Evolutionary conservation across 371 early-diverging fungal species (phyloP).

Genomic region (Aphelidium insulamus): DNA sequence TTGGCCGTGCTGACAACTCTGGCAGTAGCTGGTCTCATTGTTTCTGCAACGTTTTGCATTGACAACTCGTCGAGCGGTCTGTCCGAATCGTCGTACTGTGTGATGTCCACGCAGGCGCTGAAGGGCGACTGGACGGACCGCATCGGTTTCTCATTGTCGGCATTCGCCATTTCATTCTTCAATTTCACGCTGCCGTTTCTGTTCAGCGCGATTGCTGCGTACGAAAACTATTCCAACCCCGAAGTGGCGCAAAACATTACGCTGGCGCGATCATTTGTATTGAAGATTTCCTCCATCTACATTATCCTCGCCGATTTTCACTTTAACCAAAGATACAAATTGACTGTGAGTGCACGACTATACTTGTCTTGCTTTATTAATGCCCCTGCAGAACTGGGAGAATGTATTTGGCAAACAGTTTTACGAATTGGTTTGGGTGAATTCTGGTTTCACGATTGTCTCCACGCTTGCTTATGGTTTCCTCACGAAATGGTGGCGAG

Average conservation of each 20-base stretch:
- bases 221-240: conserved; percentile 3
- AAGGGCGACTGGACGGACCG: too few species aligned
- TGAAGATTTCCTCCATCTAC: conserved; percentile 5
- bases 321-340: not conserved
- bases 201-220: conserved; percentile 1
- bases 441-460: not conserved
- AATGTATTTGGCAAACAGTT: conserved; percentile 2
- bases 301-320: conserved; percentile 2
- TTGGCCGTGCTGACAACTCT: too few species aligned
- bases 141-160: too few species aligned
- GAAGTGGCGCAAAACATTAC: not conserved
- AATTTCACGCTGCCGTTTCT: conserved; percentile 3
- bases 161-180: conserved; percentile 2
- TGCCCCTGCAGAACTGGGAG: conserved; percentile 3
- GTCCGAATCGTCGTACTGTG: too few species aligned
- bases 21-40: too few species aligned
- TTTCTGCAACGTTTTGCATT: too few species aligned
- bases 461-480: conserved; percentile 1
- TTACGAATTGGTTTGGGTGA: conserved; percentile 1
- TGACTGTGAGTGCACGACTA: too few species aligned
- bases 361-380: not conserved
- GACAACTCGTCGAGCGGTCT: too few species aligned
- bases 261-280: conserved; percentile 1
- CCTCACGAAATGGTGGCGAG: not conserved
- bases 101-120: too few species aligned